Conservation (phyloP, 257 asterid species). For the Lycium barbarum region DNA sequence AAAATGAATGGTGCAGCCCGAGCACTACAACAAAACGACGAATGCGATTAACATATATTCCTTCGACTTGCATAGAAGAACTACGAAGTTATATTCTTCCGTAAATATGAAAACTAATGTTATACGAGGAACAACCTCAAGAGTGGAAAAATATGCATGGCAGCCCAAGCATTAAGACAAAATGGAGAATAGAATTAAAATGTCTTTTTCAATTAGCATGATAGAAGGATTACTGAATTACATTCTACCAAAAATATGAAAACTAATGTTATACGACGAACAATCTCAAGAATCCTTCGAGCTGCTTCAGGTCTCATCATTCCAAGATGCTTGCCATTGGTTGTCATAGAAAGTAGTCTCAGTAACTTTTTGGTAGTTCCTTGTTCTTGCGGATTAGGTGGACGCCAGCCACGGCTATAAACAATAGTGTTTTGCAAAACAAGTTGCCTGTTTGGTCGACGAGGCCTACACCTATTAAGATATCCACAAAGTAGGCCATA, state of each 20-base stretch:
- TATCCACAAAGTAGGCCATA: conserved; percentile 95
- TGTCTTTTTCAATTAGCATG: no score
- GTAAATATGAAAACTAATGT: no score
- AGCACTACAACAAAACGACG: background rate
- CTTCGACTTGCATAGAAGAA: background rate
- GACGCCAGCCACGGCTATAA: conserved; percentile 86
- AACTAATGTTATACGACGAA: no score
- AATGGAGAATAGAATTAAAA: no score
- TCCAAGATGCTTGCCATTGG: conserved; percentile 41
- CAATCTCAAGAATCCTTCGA: conserved; percentile 28
- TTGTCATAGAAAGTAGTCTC: conserved; percentile 38
- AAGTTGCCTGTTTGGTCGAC: conserved; percentile 97
- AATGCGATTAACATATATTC: background rate
- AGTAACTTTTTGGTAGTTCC: conserved; percentile 31
- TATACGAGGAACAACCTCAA: no score
- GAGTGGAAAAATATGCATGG: no score
- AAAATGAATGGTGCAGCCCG: background rate
- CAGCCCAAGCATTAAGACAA: no score
- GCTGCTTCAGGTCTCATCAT: conserved; percentile 25
- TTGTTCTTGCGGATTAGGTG: conserved; percentile 89
- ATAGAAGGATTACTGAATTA: no score
- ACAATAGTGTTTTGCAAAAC: conserved; percentile 81
- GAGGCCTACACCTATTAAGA: conserved; percentile 89
- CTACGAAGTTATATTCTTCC: no score
- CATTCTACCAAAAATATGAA: no score